phyloP scores from a whole-genome alignment of 2,329 filamentous ascomycete species.

The Neoarthrinium moseri region DNA sequence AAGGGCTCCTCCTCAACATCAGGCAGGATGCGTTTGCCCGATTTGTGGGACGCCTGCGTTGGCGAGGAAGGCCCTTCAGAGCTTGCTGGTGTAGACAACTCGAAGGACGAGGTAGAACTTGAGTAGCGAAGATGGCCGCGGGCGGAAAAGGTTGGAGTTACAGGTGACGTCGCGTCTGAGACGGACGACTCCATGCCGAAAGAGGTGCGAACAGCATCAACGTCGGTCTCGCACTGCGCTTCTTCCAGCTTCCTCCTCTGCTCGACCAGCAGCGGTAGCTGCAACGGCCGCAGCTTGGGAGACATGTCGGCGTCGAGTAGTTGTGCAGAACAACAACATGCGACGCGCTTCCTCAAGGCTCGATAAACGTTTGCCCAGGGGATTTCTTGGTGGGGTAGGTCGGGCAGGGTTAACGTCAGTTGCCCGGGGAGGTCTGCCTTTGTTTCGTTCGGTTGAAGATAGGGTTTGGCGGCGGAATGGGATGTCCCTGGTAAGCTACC shows the following conservation, averaged over 20 bases:
- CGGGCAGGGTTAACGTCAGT: neutral
- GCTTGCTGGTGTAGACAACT: conserved; percentile 52
- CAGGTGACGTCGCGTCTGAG: conserved; percentile 68
- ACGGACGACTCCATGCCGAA: conserved; percentile 46
- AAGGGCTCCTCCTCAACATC: conserved; percentile 83
- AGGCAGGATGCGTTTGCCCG: conserved; percentile 67
- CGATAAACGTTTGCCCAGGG: neutral
- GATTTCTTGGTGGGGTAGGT: conserved; percentile 6
- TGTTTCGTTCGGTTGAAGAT: conserved; percentile 1
- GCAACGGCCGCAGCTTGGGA: conserved; percentile 29
- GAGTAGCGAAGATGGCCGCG: conserved; percentile 64
- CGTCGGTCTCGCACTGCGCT: conserved; percentile 23
- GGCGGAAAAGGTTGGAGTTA: conserved; percentile 69
- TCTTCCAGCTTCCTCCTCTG: conserved; percentile 26
- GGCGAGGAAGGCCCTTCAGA: conserved; percentile 56
- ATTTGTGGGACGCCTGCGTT: conserved; percentile 44
- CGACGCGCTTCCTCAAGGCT: neutral
- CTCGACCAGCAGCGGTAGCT: conserved; percentile 27
- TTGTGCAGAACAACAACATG: neutral
- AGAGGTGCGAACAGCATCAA: conserved; percentile 44
- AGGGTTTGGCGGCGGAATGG: conserved; percentile 3
- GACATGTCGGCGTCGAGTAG: conserved; percentile 21
- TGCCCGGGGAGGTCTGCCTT: neutral
- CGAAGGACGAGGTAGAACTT: conserved; percentile 78
- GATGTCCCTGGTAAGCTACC: conserved; percentile 8